phyloP scores from a whole-genome alignment of 139 green algal species.

The Coelastrella sp. region DNA sequence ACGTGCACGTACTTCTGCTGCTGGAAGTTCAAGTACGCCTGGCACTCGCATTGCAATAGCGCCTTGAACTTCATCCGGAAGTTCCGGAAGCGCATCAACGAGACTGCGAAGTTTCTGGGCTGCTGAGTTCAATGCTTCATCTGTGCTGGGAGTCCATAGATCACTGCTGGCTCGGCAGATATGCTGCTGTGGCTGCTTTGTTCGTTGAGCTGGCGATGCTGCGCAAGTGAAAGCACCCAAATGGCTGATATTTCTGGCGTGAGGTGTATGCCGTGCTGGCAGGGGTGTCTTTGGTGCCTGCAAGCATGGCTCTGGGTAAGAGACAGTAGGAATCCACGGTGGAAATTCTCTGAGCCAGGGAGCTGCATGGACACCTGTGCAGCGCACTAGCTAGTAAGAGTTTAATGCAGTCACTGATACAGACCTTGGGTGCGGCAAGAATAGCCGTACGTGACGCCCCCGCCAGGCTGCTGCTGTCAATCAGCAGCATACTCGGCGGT shows the following conservation, averaged over 20 bases:
- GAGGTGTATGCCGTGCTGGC: background rate
- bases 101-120: constrained; percentile 2
- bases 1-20: constrained; percentile 20
- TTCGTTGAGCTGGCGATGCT: constrained; percentile 1
- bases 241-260: no score
- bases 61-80: constrained; percentile 41
- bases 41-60: constrained; percentile 32
- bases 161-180: background rate
- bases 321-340: no score
- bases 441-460: background rate
- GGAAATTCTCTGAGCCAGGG: no score
- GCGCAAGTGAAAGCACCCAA: no score
- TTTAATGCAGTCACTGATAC: background rate
- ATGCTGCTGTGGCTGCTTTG: background rate
- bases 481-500: background rate
- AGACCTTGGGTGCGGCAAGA: background rate
- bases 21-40: background rate
- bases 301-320: no score
- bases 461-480: constrained; percentile 7
- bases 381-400: background rate
- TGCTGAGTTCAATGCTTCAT: constrained; percentile 1
- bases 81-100: constrained; percentile 29
- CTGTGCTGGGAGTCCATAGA: constrained; percentile 28
- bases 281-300: background rate
- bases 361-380: background rate